Percentiles rank a stretch among this genome's conserved stretches.
These are phyloP conservation scores for Umbelopsis sp. DNA, from an alignment of 192 early-diverging fungal species.

Conservation along the genomic window DNA sequence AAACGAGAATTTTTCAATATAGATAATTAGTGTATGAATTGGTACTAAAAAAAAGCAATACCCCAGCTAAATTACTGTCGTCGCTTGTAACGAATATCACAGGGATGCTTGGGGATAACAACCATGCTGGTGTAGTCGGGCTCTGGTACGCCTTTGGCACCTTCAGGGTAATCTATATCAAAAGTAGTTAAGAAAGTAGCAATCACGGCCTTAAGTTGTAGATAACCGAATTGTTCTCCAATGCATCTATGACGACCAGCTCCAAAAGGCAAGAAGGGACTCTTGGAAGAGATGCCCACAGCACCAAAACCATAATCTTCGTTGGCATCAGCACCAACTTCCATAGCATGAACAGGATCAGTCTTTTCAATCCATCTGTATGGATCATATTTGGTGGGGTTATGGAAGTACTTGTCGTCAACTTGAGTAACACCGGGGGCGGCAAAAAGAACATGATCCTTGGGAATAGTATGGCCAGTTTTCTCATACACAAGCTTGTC, in stretches of 20 bases:
- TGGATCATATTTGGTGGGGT: slow-evolving; percentile 83
- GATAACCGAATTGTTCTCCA: slow-evolving; percentile 94
- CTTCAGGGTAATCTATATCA: slow-evolving; percentile 60
- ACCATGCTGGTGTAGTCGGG: slow-evolving; percentile 92
- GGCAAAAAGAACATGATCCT: slow-evolving; percentile 86
- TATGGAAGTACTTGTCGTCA: slow-evolving; percentile 78
- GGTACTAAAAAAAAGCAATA: not conserved
- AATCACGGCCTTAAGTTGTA: slow-evolving; percentile 96
- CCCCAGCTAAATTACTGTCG: slow-evolving; percentile 22
- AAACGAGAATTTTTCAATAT: too few relatives aligned
- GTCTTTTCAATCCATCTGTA: slow-evolving; percentile 69
- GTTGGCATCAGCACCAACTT: slow-evolving; percentile 54
- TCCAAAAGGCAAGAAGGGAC: slow-evolving; percentile 94
- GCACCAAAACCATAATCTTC: slow-evolving; percentile 80
- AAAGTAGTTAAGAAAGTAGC: slow-evolving; percentile 80
- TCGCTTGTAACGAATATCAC: slow-evolving; percentile 53
- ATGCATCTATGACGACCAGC: slow-evolving; percentile 98
- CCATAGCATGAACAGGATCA: slow-evolving; percentile 58
- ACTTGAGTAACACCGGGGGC: slow-evolving; percentile 80
- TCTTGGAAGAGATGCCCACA: slow-evolving; percentile 67
- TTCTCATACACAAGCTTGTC: slow-evolving; percentile 67
- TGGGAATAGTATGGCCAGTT: slow-evolving; percentile 87
- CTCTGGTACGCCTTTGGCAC: slow-evolving; percentile 75
- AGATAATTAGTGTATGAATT: not conserved
- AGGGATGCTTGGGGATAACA: slow-evolving; percentile 78